Evolutionary conservation across 257 asterid species (phyloP).

Genomic region (Eucommia ulmoides): DNA sequence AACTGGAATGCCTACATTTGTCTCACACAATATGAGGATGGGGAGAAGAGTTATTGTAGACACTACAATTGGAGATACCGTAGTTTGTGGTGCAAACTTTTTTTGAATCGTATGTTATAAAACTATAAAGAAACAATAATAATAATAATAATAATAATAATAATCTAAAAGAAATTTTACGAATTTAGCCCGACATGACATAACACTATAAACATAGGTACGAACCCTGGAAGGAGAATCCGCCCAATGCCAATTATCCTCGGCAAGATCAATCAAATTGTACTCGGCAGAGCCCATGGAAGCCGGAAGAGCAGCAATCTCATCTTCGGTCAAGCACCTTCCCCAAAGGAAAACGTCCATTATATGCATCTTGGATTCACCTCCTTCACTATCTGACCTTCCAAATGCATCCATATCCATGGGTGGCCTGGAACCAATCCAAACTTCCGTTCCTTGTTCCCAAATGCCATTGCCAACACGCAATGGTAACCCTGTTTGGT

Average conservation of each 20-base stretch:
- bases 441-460: slow-evolving; percentile 87
- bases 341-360: slow-evolving; percentile 99
- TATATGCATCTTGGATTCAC: slow-evolving; percentile 90
- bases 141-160: too few species aligned
- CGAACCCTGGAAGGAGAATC: slow-evolving; percentile 97
- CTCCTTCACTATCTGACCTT: slow-evolving; percentile 96
- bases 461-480: slow-evolving; percentile 61
- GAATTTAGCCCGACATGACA: slow-evolving; percentile 1
- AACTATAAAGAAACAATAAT: too few species aligned
- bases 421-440: slow-evolving; percentile 93
- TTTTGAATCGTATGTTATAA: too few species aligned
- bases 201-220: slow-evolving; percentile 9
- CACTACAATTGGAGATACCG: too few species aligned
- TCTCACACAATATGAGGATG: too few species aligned
- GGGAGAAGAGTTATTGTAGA: too few species aligned
- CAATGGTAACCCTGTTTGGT: slow-evolving; percentile 82
- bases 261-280: slow-evolving; percentile 59
- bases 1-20: too few species aligned
- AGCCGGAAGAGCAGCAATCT: slow-evolving; percentile 69
- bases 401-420: slow-evolving; percentile 93
- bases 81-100: too few species aligned
- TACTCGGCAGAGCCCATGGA: slow-evolving; percentile 70
- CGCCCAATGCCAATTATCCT: slow-evolving; percentile 96
- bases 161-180: too few species aligned
- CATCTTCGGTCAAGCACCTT: slow-evolving; percentile 92